Conservation (phyloP, 176 grass and related monocot genomes). For the Dendrocalamus sinicus region DNA sequence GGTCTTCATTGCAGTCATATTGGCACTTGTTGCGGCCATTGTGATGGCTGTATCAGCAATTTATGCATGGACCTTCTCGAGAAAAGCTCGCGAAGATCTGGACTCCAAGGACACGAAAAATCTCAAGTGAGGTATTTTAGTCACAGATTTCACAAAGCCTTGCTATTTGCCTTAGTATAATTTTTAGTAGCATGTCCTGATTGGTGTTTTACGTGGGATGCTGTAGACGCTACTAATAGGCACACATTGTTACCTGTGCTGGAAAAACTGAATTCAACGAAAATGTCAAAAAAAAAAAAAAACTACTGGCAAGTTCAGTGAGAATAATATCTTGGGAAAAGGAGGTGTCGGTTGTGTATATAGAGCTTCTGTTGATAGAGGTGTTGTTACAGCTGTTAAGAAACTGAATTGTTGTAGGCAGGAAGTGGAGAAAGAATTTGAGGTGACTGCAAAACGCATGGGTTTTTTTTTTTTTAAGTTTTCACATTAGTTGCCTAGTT, state of each 20-base stretch:
- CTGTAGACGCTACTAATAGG: constrained; percentile 40
- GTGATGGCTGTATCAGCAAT: constrained; percentile 25
- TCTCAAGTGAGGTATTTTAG: constrained; percentile 51
- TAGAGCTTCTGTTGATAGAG: constrained; percentile 63
- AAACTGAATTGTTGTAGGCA: constrained; percentile 53
- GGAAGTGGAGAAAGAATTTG: constrained; percentile 70
- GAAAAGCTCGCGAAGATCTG: constrained; percentile 49
- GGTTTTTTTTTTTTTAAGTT: background rate
- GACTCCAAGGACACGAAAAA: constrained; percentile 54
- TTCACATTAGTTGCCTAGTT: background rate
- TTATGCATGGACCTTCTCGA: constrained; percentile 45
- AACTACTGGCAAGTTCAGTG: constrained; percentile 69
- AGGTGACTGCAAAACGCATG: constrained; percentile 51
- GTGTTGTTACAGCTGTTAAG: constrained; percentile 65
- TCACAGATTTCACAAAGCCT: constrained; percentile 2
- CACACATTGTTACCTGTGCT: constrained; percentile 51
- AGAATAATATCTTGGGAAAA: constrained; percentile 72
- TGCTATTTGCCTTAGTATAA: background rate
- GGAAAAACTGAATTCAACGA: constrained; percentile 64
- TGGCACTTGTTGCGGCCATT: constrained; percentile 37
- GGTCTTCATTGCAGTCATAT: constrained; percentile 34
- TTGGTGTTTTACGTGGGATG: background rate
- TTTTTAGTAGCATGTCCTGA: constrained; percentile 12
- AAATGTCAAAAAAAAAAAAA: constrained; percentile 58
- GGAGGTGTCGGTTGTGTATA: constrained; percentile 75